Evolutionary conservation across 208 protist species (phyloP).

Genomic region (Trypanosoma congolense): DNA sequence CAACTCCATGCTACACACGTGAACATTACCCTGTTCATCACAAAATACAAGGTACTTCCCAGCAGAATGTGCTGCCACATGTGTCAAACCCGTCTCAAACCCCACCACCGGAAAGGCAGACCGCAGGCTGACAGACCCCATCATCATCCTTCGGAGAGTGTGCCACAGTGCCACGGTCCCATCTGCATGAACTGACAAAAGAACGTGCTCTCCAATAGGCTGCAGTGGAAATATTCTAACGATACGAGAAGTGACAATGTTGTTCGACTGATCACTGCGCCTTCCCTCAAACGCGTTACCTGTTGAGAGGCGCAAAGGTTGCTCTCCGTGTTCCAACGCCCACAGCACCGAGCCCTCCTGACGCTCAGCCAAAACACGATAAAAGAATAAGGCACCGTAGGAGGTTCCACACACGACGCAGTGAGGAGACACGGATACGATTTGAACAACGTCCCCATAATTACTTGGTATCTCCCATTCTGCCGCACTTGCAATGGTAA

Average conservation of each 20-base stretch:
- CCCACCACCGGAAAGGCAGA: conserved; percentile 24
- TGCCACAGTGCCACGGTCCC: conserved; percentile 80
- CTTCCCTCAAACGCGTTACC: conserved; percentile 3
- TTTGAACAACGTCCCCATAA: conserved; percentile 47
- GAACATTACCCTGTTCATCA: conserved; percentile 64
- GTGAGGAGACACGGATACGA: conserved; percentile 51
- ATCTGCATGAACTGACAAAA: conserved; percentile 66
- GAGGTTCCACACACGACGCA: conserved; percentile 64
- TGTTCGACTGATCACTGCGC: conserved; percentile 3
- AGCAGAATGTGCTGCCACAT: conserved; percentile 20
- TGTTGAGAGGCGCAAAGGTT: conserved; percentile 1
- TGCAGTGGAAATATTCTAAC: conserved; percentile 40
- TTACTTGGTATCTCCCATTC: conserved; percentile 40
- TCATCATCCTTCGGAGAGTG: conserved; percentile 49
- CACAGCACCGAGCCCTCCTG: conserved; percentile 74
- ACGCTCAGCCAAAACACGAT: conserved; percentile 63
- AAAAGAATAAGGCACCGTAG: conserved; percentile 69
- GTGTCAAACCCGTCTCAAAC: conserved; percentile 17
- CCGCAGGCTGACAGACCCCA: conserved; percentile 53
- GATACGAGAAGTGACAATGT: conserved; percentile 30
- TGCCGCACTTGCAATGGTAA: conserved; percentile 50
- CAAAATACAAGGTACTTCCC: conserved; percentile 50
- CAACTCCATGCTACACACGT: conserved; percentile 55
- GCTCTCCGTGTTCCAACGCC: conserved; percentile 32
- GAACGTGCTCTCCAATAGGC: conserved; percentile 33